Evolutionary conservation across 495 filamentous ascomycete species (phyloP).

Genomic region (Aspergillus asperescens): DNA sequence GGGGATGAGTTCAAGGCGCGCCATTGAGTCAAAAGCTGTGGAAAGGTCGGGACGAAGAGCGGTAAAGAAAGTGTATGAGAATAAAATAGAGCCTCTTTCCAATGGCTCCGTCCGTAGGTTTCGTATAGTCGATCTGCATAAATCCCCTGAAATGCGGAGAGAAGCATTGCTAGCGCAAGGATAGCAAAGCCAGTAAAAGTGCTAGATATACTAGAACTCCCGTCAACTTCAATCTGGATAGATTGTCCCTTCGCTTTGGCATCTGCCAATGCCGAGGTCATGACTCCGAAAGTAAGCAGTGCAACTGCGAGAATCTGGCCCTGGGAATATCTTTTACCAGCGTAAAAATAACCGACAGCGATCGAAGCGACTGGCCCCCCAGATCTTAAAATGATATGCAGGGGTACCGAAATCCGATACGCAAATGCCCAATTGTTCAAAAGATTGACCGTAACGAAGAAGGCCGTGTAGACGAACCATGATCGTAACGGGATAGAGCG

Average conservation of each 20-base stretch:
- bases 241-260: conserved; percentile 67
- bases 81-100: conserved; percentile 97
- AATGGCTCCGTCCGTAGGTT: conserved; percentile 72
- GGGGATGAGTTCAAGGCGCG: conserved; percentile 42
- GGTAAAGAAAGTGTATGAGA: conserved; percentile 75
- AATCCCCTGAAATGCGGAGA: conserved; percentile 90
- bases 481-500: conserved; percentile 78
- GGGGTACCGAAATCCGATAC: conserved; percentile 91
- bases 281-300: conserved; percentile 79
- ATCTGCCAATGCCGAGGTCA: conserved; percentile 83
- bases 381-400: conserved; percentile 94
- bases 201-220: conserved; percentile 13
- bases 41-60: conserved; percentile 48
- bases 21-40: conserved; percentile 47
- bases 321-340: conserved; percentile 71
- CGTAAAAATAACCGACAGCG: conserved; percentile 72
- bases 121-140: conserved; percentile 89
- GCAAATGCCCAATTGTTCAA: conserved; percentile 98
- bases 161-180: conserved; percentile 79
- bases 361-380: conserved; percentile 95
- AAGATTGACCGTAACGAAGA: conserved; percentile 88
- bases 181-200: conserved; percentile 77
- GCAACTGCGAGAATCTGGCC: conserved; percentile 74
- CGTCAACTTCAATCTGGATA: conserved; percentile 16
- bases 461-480: conserved; percentile 81